Evolutionary conservation across 441 rosid species (phyloP).

Genomic region (Jatropha podagrica): DNA sequence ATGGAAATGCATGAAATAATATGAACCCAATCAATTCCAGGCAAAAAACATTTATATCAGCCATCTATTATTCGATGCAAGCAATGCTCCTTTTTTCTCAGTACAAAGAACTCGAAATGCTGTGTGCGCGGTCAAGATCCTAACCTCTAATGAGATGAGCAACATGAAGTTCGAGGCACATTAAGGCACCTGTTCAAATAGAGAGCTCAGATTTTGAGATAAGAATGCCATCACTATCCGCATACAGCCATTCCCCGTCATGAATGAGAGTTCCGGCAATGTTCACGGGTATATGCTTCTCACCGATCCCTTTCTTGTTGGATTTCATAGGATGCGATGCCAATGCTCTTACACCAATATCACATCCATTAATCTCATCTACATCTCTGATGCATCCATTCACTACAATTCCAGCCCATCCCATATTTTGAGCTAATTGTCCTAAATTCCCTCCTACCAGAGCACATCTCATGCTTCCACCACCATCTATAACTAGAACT

Average conservation of each 20-base stretch:
- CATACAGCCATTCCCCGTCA: slow-evolving; percentile 83
- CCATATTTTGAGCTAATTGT: slow-evolving; percentile 68
- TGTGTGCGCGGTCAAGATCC: neutral
- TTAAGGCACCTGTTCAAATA: slow-evolving; percentile 26
- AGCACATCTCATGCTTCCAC: slow-evolving; percentile 82
- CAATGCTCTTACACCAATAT: slow-evolving; percentile 77
- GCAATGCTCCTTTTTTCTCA: no score
- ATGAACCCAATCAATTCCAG: neutral
- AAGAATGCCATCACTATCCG: slow-evolving; percentile 75
- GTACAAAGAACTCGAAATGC: neutral
- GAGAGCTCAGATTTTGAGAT: slow-evolving; percentile 59
- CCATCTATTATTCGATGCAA: no score
- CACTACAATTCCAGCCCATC: slow-evolving; percentile 75
- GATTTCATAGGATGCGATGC: slow-evolving; percentile 74
- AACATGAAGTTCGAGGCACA: neutral
- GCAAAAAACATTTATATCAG: neutral
- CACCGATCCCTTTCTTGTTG: slow-evolving; percentile 70
- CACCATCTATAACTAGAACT: slow-evolving; percentile 82
- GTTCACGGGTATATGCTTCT: slow-evolving; percentile 52
- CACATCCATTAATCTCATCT: slow-evolving; percentile 74
- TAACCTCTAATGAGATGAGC: neutral
- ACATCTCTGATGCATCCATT: slow-evolving; percentile 83
- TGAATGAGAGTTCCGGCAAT: slow-evolving; percentile 54
- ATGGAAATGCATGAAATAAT: neutral
- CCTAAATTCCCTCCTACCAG: slow-evolving; percentile 76